Evolutionary conservation across 73 alveolate genomes (phyloP).

Genomic region (Uronychia setigera): DNA sequence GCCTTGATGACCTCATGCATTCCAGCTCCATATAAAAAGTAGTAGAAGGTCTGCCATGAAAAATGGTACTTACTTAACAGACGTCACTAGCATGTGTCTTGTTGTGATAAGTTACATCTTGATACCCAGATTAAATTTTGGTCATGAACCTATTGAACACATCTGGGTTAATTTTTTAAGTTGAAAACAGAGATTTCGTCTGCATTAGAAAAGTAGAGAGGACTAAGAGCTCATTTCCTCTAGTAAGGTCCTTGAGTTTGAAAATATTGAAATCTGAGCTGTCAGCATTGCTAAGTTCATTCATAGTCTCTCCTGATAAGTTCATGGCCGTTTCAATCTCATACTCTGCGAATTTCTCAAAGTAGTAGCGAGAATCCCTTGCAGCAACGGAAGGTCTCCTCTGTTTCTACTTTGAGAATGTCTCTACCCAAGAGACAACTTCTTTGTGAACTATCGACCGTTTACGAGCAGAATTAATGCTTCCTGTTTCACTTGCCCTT

Average conservation of each 20-base stretch:
- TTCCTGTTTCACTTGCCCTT: too few relatives aligned
- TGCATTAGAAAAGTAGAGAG: constrained; percentile 11
- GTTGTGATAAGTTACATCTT: constrained; percentile 31
- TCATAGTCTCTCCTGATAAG: not conserved
- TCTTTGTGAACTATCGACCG: not conserved
- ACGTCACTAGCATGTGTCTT: constrained; percentile 38
- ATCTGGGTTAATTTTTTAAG: not conserved
- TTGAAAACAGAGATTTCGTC: constrained; percentile 3
- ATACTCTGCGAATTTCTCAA: not conserved
- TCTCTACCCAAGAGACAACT: not conserved
- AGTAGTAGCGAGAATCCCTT: not conserved
- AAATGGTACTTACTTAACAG: too few relatives aligned
- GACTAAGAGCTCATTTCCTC: constrained; percentile 12
- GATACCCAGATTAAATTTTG: constrained; percentile 15
- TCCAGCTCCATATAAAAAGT: constrained; percentile 3
- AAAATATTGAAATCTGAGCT: constrained; percentile 15
- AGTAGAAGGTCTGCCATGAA: constrained; percentile 11
- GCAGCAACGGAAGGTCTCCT: not conserved
- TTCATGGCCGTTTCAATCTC: not conserved
- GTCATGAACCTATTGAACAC: not conserved
- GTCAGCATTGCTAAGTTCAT: constrained; percentile 2
- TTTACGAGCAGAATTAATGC: too few relatives aligned
- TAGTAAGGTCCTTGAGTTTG: constrained; percentile 4
- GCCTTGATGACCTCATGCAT: constrained; percentile 52
- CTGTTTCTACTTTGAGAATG: not conserved